Conservation (phyloP, 306 rosid genomes). For the Coriaria nepalensis region DNA sequence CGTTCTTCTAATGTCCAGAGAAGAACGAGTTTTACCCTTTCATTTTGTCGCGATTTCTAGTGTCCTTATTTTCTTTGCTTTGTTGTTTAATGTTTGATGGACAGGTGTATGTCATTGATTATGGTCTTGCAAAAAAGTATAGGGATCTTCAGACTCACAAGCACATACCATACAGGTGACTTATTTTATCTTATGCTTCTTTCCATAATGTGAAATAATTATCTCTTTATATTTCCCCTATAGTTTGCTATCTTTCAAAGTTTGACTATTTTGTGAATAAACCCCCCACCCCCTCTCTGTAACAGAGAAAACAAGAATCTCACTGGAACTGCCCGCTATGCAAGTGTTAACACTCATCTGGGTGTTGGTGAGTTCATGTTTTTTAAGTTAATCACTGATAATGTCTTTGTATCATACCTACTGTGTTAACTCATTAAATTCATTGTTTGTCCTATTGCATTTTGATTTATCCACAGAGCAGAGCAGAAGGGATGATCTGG, state of each 20-base stretch:
- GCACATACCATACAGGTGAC: constrained; percentile 97
- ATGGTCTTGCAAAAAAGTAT: constrained; percentile 90
- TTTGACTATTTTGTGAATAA: background rate
- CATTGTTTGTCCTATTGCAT: constrained; percentile 6
- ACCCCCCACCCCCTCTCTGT: background rate
- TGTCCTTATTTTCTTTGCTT: constrained; percentile 4
- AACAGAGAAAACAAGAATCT: constrained; percentile 97
- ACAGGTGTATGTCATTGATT: constrained; percentile 91
- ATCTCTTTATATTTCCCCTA: too few relatives aligned
- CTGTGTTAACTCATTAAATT: constrained; percentile 1
- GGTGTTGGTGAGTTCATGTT: constrained; percentile 73
- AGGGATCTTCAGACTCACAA: constrained; percentile 95
- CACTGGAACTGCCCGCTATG: constrained; percentile 99
- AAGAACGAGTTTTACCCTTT: too few relatives aligned
- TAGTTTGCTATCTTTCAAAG: too few relatives aligned
- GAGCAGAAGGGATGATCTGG: constrained; percentile 99
- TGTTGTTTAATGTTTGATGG: constrained; percentile 13
- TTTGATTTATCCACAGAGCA: constrained; percentile 52
- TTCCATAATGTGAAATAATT: too few relatives aligned
- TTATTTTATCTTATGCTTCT: background rate
- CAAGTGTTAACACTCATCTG: constrained; percentile 95
- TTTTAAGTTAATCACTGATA: constrained; percentile 9
- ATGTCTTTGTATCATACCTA: constrained; percentile 1
- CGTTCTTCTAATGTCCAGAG: too few relatives aligned
- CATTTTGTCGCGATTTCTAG: too few relatives aligned